Evolutionary conservation across 768 basidiomycete genomes (phyloP), one percentile per base, ranked within the genome.

Genomic region (Amanita fuliginea): DNA sequence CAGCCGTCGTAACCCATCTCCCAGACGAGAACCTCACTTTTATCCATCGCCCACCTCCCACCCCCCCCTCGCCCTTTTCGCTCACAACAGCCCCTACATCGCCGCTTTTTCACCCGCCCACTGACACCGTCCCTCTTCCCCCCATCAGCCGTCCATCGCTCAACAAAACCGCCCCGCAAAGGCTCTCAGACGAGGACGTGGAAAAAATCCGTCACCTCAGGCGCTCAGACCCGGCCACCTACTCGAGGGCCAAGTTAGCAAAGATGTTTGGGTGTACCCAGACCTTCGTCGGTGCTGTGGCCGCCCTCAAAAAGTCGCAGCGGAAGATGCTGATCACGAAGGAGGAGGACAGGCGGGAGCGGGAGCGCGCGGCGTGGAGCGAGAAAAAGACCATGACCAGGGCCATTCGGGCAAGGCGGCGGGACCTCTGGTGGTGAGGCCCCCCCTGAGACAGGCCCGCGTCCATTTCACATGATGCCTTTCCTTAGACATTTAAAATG

Each of bases 41-140:
- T 62, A 81, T 91, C 51, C 86, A 87, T 61, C 81, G 89, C 37
- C 85, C 85, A n/a, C 89, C 88, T 0, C 85, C 88, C 0, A 78
- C 83, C 8, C 76, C 81, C 8, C 83, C 84, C 7, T 73, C 86
- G 14, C 86, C 87, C 3, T 68, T 72, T 52, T 92, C 88, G 16
- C 75, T 80, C 50, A 81, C 78, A 4, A 78, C 78, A 4, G 69
- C 74, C 7, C 88, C 88, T 8, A 64, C 75, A 5, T 92, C 88
- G 0, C 85, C 89, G 0, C 70, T 91, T 4, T 73, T 91, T 13
- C 68, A 68, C 0, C 65, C 75, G 11, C 59, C 67, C 5, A 46
- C 61, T 6, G 57, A 66, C 8, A 58, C 56, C n/a, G 10, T 9
- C 10, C 66, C 69, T 11, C 64, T 75, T 5, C 80, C 79, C 2